Evolutionary conservation across 495 filamentous ascomycete species (phyloP).

Genomic region (Talaromyces borbonicus): DNA sequence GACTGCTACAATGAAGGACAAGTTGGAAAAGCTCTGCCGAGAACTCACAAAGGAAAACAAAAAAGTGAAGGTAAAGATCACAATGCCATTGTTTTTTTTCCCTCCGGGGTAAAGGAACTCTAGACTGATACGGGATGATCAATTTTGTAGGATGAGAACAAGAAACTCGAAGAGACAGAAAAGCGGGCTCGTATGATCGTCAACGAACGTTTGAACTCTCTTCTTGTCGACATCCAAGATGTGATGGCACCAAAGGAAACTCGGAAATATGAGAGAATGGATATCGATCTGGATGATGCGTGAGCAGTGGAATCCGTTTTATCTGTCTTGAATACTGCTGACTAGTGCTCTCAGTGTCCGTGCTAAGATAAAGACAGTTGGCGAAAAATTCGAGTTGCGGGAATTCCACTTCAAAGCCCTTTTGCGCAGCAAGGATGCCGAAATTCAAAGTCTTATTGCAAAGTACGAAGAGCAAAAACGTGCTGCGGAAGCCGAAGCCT

Average conservation of each 20-base stretch:
- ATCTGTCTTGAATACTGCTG: background rate
- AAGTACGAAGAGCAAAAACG: slow-evolving; percentile 84
- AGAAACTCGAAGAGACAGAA: slow-evolving; percentile 73
- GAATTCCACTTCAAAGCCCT: slow-evolving; percentile 85
- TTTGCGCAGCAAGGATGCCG: slow-evolving; percentile 89
- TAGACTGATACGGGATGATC: no score
- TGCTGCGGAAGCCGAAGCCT: slow-evolving; percentile 67
- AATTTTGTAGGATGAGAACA: slow-evolving; percentile 72
- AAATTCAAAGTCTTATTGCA: slow-evolving; percentile 82
- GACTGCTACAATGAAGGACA: slow-evolving; percentile 78
- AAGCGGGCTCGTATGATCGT: slow-evolving; percentile 71
- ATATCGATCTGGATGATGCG: slow-evolving; percentile 82
- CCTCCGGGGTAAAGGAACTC: no score
- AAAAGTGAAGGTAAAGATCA: slow-evolving; percentile 76
- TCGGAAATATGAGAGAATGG: slow-evolving; percentile 59
- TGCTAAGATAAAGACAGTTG: slow-evolving; percentile 81
- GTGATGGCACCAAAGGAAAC: slow-evolving; percentile 70
- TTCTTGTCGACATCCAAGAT: slow-evolving; percentile 71
- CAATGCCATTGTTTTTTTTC: no score
- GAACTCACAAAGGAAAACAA: slow-evolving; percentile 95
- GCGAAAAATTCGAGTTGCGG: slow-evolving; percentile 90
- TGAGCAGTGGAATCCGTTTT: slow-evolving; percentile 32
- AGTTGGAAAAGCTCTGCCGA: slow-evolving; percentile 86
- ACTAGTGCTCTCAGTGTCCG: slow-evolving; percentile 52
- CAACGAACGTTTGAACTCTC: slow-evolving; percentile 68